Base-by-base conservation (phyloP, 305 asterid genomes). In the Fraxinus albicans region DNA sequence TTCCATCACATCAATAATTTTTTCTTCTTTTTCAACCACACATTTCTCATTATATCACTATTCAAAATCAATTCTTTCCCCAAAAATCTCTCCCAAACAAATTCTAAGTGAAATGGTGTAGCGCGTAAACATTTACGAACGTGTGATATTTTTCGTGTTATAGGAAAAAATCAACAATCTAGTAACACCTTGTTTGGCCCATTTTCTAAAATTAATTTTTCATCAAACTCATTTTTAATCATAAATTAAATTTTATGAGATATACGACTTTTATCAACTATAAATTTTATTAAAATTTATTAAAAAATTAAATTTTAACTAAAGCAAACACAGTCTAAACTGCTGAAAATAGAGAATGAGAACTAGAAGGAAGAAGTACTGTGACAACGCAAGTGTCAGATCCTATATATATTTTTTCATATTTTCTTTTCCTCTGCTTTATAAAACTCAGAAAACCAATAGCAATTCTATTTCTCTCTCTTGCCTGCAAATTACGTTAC, bases 401-500 rank as follows among this genome's bases (percentile, higher is more conserved):
- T 7, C 21, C 29, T 58, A 6, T 19, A 19, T 19, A n/a, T 81
- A 13, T 53, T 58, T 25, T 50, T 17, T 23, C n/a, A n/a, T 38
- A 58, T 47, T 72, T 74, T 12, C 13, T 36, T 29, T 69, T n/a
- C 9, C 38, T 27, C 19, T 25, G 73, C 73, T 9, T 75, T 55
- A 78, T 80, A 80, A 8, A 58, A 40, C 8, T 6, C n/a, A 65
- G 53, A 73, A 86, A 73, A 81, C 76, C 82, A 80, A 76, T 74
- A n/a, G 38, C 35, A 82, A 79, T 80, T 80, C 77, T 65, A 33
- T 76, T 34, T 76, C 58, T 50, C 58, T 10, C 82, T 79, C 19
- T 81, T 78, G 84, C 88, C 86, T 86, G 86, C 72, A 77, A 83
- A 74, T 85, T 79, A 86, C 88, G 89, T 77, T 83, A 76, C 79